Base-by-base conservation (phyloP, 1,139 yeast genomes). In the Sugiyamaella pinicola region DNA sequence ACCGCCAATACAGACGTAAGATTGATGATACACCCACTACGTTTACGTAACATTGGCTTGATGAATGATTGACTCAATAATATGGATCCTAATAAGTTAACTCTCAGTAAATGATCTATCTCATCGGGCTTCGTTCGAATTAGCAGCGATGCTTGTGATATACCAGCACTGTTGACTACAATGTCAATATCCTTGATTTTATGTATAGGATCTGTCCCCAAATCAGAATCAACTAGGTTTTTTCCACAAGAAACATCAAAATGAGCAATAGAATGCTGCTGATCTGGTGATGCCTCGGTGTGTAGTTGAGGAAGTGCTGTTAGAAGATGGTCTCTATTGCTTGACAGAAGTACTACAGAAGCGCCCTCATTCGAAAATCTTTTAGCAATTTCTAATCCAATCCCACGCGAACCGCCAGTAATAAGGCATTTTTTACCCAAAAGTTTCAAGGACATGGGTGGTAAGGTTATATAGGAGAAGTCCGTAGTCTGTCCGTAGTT, bases 341-440 rank as follows among this genome's bases (percentile, higher is more conserved):
- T 70, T 0, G 96, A 83, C 7, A 88, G 61, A 15, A 87, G 68
- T 0, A 87, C 75, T 10, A 87, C 75, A 15, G 78, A 76, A 21
- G 85, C 79, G 1, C 96, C 96, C 42, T 77, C 66, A 0, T 61
- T 48, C 0, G 96, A 84, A 31, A 91, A 72, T 49, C 67, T 69
- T 38, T 69, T 64, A 0, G 93, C 84, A 15, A 91, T 79, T 0
- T 83, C 82, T 4, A 76, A 71, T 0, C 99, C 99, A 26, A 91
- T 75, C 0, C 98, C 98, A 59, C 82, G 73, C 0, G 96, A 87
- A 0, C 89, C 96, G 0, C 99, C 99, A 0, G 97, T 90, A 1
- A 91, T 58, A 8, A 72, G 53, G 21, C 69, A 67, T 10, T 54
- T 60, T 35, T 56, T 61, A 13, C 63, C 62, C 26, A 51, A 45